Base-by-base conservation (phyloP, 2,329 filamentous ascomycete genomes). In the Aspergillus viridinutans region DNA sequence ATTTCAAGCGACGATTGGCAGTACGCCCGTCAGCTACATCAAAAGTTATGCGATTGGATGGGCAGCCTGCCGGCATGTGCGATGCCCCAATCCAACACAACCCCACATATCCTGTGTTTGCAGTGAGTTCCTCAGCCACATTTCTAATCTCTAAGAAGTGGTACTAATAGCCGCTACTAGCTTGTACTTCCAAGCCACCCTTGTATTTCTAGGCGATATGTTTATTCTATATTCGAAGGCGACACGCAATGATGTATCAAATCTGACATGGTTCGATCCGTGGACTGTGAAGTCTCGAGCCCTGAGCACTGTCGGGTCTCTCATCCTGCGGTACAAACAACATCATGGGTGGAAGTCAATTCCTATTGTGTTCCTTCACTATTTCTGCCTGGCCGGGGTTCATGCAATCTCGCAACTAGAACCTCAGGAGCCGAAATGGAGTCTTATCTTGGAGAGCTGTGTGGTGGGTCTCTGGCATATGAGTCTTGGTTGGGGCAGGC, bases 281-380 rank as follows among this genome's bases (percentile, higher is more conserved):
- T 35, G 48, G 7, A 25, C 23, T 2, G 52, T 61, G 10, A 60
- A 62, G 26, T 53, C 54, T 14, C 51, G 55, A 2, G 59, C 63
- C 14, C 51, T 66, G 42, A 59, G 65, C 28, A 40, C 35, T 5
- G 55, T 65, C 10, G 64, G 63, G 17, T 63, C 65, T 1, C 60
- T 66, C 28, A 51, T 66, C 7, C 53, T 67, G 7, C 48, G 63
- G 7, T 66, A 58, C 49, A 63, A 62, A 55, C 56, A 60, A 5
- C 53, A 23, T 42, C 63, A 67, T 47, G 64, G 64, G 4, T 64
- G 61, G 54, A 67, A 64, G 38, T 66, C 65, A 1, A 54, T 65
- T 7, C 64, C 65, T 3, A 60, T 67, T 23, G 63, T 67, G 2
- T 65, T 67, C 63, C 53, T 66, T 17, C 65, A 67, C 49, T 66